A percentile compares a stretch with the other conserved stretches of the same genome.
These are phyloP conservation scores for Syzygium jambos DNA, from an alignment of 345 rosid species.

Conservation along the genomic window DNA sequence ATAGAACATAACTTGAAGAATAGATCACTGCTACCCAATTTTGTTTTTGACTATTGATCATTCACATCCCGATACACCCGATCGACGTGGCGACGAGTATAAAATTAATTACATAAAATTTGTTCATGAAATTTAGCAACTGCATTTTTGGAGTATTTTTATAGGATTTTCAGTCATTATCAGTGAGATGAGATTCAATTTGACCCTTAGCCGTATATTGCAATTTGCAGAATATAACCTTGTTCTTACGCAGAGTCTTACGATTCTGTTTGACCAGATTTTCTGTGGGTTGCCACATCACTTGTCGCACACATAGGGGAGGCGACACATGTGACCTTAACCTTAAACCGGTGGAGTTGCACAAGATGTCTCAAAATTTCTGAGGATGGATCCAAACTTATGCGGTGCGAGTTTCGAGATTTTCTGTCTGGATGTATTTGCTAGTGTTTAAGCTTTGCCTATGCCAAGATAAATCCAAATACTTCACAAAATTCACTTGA, in stretches of 20 bases:
- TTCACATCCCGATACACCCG: fast-evolving
- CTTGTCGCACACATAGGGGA: not conserved
- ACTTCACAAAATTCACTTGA: not conserved
- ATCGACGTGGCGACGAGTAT: not conserved
- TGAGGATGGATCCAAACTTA: not conserved
- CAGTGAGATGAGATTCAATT: not conserved
- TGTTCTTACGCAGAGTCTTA: not conserved
- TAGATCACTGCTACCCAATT: not conserved
- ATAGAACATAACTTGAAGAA: not conserved
- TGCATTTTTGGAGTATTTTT: not conserved
- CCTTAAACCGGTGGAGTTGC: not conserved
- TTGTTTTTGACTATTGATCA: not conserved
- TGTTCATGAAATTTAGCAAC: not conserved
- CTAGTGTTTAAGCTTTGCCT: not conserved
- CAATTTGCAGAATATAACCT: not conserved
- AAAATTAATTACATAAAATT: not conserved
- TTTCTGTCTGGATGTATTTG: not conserved
- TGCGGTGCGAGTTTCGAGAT: not conserved
- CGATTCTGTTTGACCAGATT: not conserved
- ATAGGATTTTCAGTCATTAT: not conserved
- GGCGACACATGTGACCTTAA: not conserved
- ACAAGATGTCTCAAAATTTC: not conserved
- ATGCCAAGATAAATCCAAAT: not conserved
- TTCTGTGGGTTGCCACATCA: not conserved
- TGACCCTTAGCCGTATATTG: not conserved